Conservation (phyloP, 176 grass and related monocot species). For the Eremochloa ophiuroides region DNA sequence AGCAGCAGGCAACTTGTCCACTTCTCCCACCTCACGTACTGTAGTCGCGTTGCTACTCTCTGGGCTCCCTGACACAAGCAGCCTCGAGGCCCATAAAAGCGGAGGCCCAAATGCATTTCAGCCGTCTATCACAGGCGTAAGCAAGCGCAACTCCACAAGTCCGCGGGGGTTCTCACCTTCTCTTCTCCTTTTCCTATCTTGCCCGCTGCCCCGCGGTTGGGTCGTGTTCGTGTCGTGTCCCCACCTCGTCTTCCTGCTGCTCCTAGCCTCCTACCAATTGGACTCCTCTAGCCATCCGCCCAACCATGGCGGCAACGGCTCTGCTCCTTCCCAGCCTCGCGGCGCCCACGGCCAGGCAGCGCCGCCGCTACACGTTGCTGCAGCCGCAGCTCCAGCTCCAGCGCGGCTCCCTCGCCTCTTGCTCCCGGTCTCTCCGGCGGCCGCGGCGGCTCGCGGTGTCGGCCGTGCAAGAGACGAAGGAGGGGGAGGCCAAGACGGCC, state of each 20-base stretch:
- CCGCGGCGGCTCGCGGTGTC: slow-evolving; percentile 18
- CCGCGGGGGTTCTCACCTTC: background rate
- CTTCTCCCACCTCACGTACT: slow-evolving; percentile 24
- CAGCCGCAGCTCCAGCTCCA: slow-evolving; percentile 13
- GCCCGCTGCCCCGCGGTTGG: background rate
- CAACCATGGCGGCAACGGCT: slow-evolving; percentile 57
- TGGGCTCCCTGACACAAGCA: background rate
- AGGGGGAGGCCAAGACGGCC: slow-evolving; percentile 47
- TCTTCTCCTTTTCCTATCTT: slow-evolving; percentile 3
- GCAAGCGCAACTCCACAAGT: background rate
- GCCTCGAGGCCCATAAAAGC: background rate
- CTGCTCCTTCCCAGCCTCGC: slow-evolving; percentile 38
- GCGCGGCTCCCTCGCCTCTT: background rate
- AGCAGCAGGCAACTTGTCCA: slow-evolving; percentile 31
- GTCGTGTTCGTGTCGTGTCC: background rate
- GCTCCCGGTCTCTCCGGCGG: background rate
- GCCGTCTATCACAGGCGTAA: slow-evolving; percentile 2
- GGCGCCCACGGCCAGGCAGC: background rate
- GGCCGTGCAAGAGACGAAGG: slow-evolving; percentile 59
- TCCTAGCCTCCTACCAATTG: slow-evolving; percentile 7
- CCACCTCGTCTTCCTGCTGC: slow-evolving; percentile 1
- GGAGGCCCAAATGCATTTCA: background rate
- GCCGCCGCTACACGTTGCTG: background rate
- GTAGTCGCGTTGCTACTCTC: background rate
- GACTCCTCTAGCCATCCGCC: background rate